Evolutionary conservation across 1,284 basidiomycete species (phyloP).

Genomic region (Volvariella volvacea): DNA sequence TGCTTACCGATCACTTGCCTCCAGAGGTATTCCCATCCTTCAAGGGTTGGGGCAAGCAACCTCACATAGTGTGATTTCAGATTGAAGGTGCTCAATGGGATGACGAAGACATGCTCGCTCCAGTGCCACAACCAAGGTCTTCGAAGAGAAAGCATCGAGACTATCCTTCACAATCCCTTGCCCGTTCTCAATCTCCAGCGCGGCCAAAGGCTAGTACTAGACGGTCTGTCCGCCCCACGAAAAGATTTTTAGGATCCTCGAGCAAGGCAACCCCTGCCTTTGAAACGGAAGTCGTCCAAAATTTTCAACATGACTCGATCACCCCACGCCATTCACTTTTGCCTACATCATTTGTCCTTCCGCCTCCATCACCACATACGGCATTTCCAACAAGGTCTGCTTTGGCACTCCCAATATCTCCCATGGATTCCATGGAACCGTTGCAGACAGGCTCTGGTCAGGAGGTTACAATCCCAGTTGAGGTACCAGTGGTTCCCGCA

Average conservation of each 20-base stretch:
- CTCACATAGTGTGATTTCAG: too few species aligned
- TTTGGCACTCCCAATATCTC: slow-evolving; percentile 19
- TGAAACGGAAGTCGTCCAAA: slow-evolving; percentile 60
- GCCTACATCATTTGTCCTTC: slow-evolving; percentile 61
- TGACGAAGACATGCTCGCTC: too few species aligned
- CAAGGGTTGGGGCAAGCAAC: too few species aligned
- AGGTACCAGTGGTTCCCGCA: slow-evolving; percentile 1
- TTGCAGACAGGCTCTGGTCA: slow-evolving; percentile 12
- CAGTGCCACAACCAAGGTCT: too few species aligned
- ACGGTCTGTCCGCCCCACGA: slow-evolving; percentile 31
- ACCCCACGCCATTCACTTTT: slow-evolving; percentile 32
- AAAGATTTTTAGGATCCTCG: slow-evolving; percentile 27
- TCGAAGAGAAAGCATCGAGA: too few species aligned
- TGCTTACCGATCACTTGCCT: too few species aligned
- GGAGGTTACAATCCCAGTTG: not conserved
- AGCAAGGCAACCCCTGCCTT: slow-evolving; percentile 43
- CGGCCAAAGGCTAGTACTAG: slow-evolving; percentile 20
- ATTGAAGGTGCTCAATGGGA: too few species aligned
- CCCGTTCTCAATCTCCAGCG: not conserved
- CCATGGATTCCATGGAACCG: slow-evolving; percentile 12
- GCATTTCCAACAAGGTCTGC: slow-evolving; percentile 41
- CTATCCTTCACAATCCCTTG: not conserved
- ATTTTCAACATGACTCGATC: slow-evolving; percentile 22
- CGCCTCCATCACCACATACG: slow-evolving; percentile 63
- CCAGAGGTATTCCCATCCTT: too few species aligned